Conservation (phyloP, 2,329 filamentous ascomycete species). For the Phaeophleospora eucalypticola region DNA sequence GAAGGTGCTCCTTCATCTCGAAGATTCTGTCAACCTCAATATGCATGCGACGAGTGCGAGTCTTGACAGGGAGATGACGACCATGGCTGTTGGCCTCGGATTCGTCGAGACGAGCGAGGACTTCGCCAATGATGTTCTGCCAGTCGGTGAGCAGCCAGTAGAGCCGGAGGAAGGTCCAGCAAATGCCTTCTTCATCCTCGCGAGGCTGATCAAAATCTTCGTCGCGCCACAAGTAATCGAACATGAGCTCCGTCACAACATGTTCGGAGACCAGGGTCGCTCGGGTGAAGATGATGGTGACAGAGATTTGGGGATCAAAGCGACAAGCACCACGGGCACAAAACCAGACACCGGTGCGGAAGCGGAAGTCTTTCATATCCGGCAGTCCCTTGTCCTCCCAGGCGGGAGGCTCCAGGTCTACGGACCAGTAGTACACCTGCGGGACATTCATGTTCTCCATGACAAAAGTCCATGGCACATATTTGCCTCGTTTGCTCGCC, state of each 20-base stretch:
- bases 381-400: constrained; percentile 24
- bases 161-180: constrained; percentile 34
- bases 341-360: constrained; percentile 35
- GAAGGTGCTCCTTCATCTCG: constrained; percentile 35
- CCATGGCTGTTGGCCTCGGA: constrained; percentile 34
- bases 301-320: constrained; percentile 29
- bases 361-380: constrained; percentile 31
- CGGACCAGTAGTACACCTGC: constrained; percentile 37
- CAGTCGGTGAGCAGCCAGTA: constrained; percentile 36
- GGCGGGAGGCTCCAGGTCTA: constrained; percentile 28
- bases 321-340: constrained; percentile 33
- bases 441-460: constrained; percentile 36
- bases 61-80: constrained; percentile 33
- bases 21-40: constrained; percentile 35
- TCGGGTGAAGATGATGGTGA: constrained; percentile 34
- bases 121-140: constrained; percentile 36
- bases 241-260: constrained; percentile 32
- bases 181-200: constrained; percentile 34
- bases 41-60: constrained; percentile 31
- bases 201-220: constrained; percentile 31
- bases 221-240: constrained; percentile 31
- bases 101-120: constrained; percentile 32
- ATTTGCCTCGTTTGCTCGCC: constrained; percentile 28
- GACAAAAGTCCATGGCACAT: constrained; percentile 36
- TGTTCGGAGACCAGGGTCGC: constrained; percentile 30